Evolutionary conservation across 2,329 filamentous ascomycete species (phyloP).

Genomic region (Talaromyces marneffei): DNA sequence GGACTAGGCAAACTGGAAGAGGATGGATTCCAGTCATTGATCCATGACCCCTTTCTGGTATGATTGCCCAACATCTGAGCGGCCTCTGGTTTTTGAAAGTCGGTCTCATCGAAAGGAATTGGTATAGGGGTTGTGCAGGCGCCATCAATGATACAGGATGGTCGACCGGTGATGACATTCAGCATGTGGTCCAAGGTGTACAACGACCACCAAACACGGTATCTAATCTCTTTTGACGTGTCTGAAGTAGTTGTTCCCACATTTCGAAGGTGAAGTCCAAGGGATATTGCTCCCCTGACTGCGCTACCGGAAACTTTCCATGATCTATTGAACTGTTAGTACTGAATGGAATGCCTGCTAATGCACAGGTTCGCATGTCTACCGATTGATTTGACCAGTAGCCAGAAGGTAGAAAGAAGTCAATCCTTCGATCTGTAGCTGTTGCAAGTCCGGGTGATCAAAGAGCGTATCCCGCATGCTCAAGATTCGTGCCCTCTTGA

Average conservation of each 20-base stretch:
- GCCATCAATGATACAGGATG: constrained; percentile 38
- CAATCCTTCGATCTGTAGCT: constrained; percentile 39
- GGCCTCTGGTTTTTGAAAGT: constrained; percentile 32
- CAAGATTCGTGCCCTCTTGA: constrained; percentile 36
- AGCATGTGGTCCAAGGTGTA: constrained; percentile 40
- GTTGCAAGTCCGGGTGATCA: constrained; percentile 39
- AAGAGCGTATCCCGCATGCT: constrained; percentile 36
- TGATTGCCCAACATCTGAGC: constrained; percentile 25
- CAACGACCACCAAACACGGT: constrained; percentile 43
- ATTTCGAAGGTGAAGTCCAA: constrained; percentile 41
- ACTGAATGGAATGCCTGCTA: neutral
- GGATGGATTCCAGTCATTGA: constrained; percentile 20
- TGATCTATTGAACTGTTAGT: constrained; percentile 24
- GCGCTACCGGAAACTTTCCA: constrained; percentile 41
- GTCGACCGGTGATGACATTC: constrained; percentile 41
- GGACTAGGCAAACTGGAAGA: constrained; percentile 20
- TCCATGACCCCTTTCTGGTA: constrained; percentile 18
- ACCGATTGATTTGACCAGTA: constrained; percentile 41
- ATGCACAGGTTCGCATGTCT: constrained; percentile 14
- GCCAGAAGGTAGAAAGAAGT: constrained; percentile 39
- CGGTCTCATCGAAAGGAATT: constrained; percentile 36
- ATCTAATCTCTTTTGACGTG: constrained; percentile 39
- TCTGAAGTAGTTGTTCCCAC: constrained; percentile 33
- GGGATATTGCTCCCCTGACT: constrained; percentile 35
- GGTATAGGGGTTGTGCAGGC: constrained; percentile 40